A percentile compares a stretch with the other conserved stretches of the same genome.
phyloP scores from a whole-genome alignment of 2,329 filamentous ascomycete species.

The Pseudogymnoascus sp. region DNA sequence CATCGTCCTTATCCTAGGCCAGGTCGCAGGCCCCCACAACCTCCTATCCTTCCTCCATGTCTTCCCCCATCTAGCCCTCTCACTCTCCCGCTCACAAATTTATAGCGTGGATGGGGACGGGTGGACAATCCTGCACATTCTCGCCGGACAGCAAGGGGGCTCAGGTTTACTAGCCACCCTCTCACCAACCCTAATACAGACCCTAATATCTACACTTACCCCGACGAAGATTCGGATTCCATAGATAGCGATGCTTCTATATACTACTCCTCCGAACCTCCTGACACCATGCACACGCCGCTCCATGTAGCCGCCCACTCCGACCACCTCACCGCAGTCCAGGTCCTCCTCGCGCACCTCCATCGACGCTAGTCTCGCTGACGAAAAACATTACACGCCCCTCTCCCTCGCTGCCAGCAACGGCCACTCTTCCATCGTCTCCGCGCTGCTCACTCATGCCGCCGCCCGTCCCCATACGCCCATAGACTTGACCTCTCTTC shows the following conservation, averaged over 20 bases:
- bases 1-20: not conserved
- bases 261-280: too few relatives aligned
- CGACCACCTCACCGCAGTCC: not conserved
- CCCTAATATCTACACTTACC: not conserved
- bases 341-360: not conserved
- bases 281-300: not conserved
- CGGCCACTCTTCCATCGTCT: not conserved
- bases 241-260: too few relatives aligned
- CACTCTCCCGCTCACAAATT: not conserved
- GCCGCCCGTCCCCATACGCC: not conserved
- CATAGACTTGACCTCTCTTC: not conserved
- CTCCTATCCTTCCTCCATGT: not conserved
- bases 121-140: not conserved
- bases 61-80: not conserved
- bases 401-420: not conserved
- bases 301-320: not conserved
- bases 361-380: not conserved
- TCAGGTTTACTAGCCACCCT: not conserved
- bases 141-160: not conserved
- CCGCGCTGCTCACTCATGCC: not conserved
- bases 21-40: not conserved
- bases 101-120: not conserved
- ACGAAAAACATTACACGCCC: not conserved
- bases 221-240: not conserved
- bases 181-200: not conserved